A percentile compares a stretch with the other conserved stretches of the same genome.
These are phyloP conservation scores for Phytophthora uliginosa DNA, from an alignment of 352 stramenopile genomes.

Conservation along the genomic window DNA sequence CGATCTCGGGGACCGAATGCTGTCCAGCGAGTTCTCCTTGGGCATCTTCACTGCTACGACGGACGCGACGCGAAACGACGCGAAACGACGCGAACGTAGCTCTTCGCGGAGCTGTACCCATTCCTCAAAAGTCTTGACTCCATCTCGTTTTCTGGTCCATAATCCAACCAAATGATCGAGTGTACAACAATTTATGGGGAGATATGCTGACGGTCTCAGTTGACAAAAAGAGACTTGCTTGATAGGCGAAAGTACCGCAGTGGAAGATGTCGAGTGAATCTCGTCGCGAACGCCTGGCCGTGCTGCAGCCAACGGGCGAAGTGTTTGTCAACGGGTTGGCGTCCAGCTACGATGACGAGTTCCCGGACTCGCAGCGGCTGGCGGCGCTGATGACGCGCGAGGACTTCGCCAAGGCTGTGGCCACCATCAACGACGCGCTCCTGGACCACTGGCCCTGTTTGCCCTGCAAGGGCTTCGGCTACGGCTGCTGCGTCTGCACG, in stretches of 20 bases:
- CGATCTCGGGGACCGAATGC: constrained; percentile 66
- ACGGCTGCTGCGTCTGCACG: constrained; percentile 88
- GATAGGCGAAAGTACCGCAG: neutral
- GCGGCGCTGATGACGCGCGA: constrained; percentile 60
- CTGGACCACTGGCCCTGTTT: constrained; percentile 88
- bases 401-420: constrained; percentile 73
- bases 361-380: constrained; percentile 53
- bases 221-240: constrained; percentile 2
- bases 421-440: constrained; percentile 86
- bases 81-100: constrained; percentile 36
- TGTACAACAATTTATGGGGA: neutral
- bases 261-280: constrained; percentile 27
- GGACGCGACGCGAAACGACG: neutral
- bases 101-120: neutral
- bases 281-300: constrained; percentile 44
- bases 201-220: constrained; percentile 10
- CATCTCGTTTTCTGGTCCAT: neutral
- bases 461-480: constrained; percentile 82
- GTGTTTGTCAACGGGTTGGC: constrained; percentile 86
- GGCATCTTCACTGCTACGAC: constrained; percentile 14
- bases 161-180: neutral
- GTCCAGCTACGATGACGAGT: constrained; percentile 82
- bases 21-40: constrained; percentile 48
- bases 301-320: constrained; percentile 73
- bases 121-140: constrained; percentile 11